Base-by-base conservation (phyloP, 345 rosid species). In the Gossypium stocksii region DNA sequence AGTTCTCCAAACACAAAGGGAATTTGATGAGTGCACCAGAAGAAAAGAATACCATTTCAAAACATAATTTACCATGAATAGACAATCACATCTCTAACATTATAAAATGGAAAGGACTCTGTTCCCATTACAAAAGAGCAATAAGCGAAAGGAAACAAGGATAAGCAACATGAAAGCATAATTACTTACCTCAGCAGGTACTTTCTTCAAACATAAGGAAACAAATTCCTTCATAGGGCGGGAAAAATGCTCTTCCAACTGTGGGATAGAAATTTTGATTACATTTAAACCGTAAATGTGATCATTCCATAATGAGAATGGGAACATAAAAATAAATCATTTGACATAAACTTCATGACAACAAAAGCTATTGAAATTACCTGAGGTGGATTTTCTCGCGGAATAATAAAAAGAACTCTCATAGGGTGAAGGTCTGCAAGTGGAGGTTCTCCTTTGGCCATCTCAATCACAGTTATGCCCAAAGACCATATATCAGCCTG, bases 391-490 rank as follows among this genome's bases (percentile, higher is more conserved):
- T 80, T 96, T 88, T 96, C 99, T 80, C 97, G 93, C 54, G 99
- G 99, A 82, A 96, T 96, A 76, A 96, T 96, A 72, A 96, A 96
- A 77, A 96, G 98, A 80, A 96, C 99, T 84, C 98, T 90, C 99
- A 96, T 93, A 59, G 99, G 99, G 80, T 91, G 99, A 81, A 96
- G 97, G 88, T 93, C 99, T 34, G 99, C 95, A 72, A 96, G 95
- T 49, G 99, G 99, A 80, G 99, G 99, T 84, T 96, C 99, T 84
- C 98, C 99, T 82, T 93, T 96, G 12, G 99, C 99, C 99, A 96
- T 93, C 86, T 96, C 99, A 60, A 96, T 96, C 58, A 92, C 89
- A 76, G 99, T 96, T 85, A 96, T 96, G 75, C 99, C 99, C 17
- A 93, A 83, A 77, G 99, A 96, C 99, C 98, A 96, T 52, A 96